These are phyloP conservation scores for Amaranthus hypochondriacus DNA, from an alignment of 148 eudicot genomes.

Conservation along the genomic window DNA sequence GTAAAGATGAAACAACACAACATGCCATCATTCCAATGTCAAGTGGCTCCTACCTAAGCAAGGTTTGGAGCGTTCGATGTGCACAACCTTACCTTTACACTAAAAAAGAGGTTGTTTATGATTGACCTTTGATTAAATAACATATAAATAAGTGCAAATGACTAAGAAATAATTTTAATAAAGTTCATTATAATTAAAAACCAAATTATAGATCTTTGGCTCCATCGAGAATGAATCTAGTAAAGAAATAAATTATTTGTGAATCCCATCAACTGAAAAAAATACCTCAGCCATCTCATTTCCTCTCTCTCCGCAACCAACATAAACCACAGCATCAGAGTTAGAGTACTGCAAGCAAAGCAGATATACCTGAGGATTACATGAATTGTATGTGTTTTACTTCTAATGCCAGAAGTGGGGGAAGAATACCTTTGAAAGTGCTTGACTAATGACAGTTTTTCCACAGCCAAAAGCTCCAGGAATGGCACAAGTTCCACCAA, in stretches of 20 bases:
- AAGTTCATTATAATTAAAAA: too few relatives aligned
- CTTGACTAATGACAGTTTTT: conserved; percentile 98
- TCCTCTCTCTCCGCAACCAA: conserved; percentile 99
- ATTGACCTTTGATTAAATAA: too few relatives aligned
- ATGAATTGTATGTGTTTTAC: conserved; percentile 1
- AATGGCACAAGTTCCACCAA: conserved; percentile 99
- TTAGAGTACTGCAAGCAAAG: conserved; percentile 76
- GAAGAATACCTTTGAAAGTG: conserved; percentile 80
- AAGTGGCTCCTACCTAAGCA: too few relatives aligned
- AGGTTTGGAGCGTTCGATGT: too few relatives aligned
- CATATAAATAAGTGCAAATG: too few relatives aligned
- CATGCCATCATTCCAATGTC: too few relatives aligned
- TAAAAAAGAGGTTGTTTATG: too few relatives aligned
- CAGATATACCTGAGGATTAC: conserved; percentile 1
- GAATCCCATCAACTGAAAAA: conserved; percentile 8
- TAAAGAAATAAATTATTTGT: not conserved
- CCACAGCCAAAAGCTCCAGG: conserved; percentile 99
- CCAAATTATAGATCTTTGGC: too few relatives aligned
- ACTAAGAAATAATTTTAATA: too few relatives aligned
- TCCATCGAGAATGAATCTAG: too few relatives aligned
- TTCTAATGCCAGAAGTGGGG: not conserved
- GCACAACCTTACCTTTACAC: too few relatives aligned
- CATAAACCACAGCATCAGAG: conserved; percentile 98
- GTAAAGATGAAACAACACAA: conserved; percentile 3
- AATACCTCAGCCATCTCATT: conserved; percentile 99